These are phyloP conservation scores for Syzygium oleosum DNA, from an alignment of 345 rosid species.

Conservation along the genomic window DNA sequence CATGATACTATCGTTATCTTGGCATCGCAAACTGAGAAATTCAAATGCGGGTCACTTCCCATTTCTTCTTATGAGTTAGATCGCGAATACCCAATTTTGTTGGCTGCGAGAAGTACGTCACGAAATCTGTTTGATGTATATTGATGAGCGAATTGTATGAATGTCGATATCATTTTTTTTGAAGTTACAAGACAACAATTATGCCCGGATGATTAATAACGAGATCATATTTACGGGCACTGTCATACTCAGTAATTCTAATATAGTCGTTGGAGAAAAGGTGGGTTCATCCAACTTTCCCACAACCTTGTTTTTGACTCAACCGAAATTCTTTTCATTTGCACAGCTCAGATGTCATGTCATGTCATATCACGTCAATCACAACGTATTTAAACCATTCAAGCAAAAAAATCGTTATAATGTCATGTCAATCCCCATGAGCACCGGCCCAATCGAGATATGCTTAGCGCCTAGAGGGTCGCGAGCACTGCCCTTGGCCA, in stretches of 20 bases:
- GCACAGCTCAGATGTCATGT: not conserved
- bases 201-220: not conserved
- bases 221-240: accelerated
- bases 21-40: not conserved
- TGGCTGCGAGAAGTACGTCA: not conserved
- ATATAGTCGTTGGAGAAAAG: not conserved
- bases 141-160: not conserved
- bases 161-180: not conserved
- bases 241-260: not conserved
- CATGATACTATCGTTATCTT: not conserved
- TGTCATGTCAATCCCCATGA: not conserved
- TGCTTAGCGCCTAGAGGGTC: not conserved
- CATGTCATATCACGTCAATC: not conserved
- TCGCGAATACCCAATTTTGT: accelerated
- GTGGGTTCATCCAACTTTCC: not conserved
- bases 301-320: not conserved
- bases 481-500: not conserved
- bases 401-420: not conserved
- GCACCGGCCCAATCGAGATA: not conserved
- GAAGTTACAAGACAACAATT: not conserved
- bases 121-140: not conserved
- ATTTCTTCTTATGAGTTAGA: not conserved
- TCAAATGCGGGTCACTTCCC: not conserved
- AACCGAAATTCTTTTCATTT: not conserved
- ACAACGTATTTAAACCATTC: not conserved